A percentile compares a stretch with the other conserved stretches of the same genome.
phyloP scores from a whole-genome alignment of 2,329 filamentous ascomycete species.

The Karstenula rhodostoma region DNA sequence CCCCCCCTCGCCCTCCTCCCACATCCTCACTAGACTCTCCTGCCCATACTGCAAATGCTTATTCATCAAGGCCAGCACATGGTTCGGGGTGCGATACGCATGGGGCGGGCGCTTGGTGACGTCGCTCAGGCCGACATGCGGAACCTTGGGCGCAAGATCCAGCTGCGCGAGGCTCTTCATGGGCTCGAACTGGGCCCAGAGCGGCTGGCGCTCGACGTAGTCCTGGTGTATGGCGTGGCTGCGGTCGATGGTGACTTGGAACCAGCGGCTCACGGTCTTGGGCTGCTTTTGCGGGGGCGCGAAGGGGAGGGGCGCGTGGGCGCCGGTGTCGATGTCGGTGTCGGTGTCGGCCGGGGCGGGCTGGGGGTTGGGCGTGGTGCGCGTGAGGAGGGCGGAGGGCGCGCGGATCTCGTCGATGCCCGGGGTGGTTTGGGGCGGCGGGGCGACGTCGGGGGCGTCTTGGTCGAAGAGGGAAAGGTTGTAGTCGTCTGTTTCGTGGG shows the following conservation, averaged over 20 bases:
- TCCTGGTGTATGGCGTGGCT: slow-evolving; percentile 52
- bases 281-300: slow-evolving; percentile 16
- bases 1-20: slow-evolving; percentile 22
- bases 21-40: slow-evolving; percentile 44
- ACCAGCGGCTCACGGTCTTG: slow-evolving; percentile 44
- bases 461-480: slow-evolving; percentile 21
- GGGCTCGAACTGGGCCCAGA: slow-evolving; percentile 43
- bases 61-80: slow-evolving; percentile 36
- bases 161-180: slow-evolving; percentile 45
- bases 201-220: slow-evolving; percentile 49
- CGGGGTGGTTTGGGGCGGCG: slow-evolving; percentile 15
- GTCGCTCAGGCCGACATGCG: slow-evolving; percentile 52
- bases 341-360: background rate
- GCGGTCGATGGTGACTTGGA: slow-evolving; percentile 52
- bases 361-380: slow-evolving; percentile 10
- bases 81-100: slow-evolving; percentile 43
- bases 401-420: slow-evolving; percentile 43
- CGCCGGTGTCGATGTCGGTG: background rate
- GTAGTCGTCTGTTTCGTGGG: background rate
- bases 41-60: slow-evolving; percentile 33
- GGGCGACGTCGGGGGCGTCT: background rate
- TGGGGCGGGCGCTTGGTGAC: slow-evolving; percentile 46
- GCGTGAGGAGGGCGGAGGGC: slow-evolving; percentile 28
- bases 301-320: slow-evolving; percentile 33
- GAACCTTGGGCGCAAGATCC: slow-evolving; percentile 52